These are phyloP conservation scores for Iris pallida DNA, from an alignment of 116 monocot genomes.

Conservation along the genomic window DNA sequence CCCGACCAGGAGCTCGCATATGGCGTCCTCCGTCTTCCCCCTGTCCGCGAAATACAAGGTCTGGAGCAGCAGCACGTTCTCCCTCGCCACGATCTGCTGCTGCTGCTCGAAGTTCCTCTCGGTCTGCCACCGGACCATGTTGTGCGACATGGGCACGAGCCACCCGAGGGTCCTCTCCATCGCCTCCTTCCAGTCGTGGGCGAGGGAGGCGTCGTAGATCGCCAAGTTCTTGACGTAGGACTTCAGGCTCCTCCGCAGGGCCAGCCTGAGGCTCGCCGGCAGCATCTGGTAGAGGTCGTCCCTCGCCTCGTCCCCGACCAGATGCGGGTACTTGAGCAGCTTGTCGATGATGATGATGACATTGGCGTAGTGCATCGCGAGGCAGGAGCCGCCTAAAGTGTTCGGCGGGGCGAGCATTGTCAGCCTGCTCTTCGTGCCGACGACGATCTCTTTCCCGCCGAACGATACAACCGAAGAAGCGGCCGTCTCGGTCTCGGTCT, in stretches of 20 bases:
- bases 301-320: constrained; percentile 83
- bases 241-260: constrained; percentile 57
- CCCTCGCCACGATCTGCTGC: constrained; percentile 58
- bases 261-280: constrained; percentile 49
- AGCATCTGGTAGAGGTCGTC: constrained; percentile 93
- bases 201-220: constrained; percentile 84
- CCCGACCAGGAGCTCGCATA: constrained; percentile 83
- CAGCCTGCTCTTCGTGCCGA: constrained; percentile 57
- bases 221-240: constrained; percentile 66
- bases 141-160: constrained; percentile 85
- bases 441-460: constrained; percentile 52
- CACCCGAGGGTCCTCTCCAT: constrained; percentile 71
- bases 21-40: constrained; percentile 69
- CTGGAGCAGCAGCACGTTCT: constrained; percentile 63
- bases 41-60: constrained; percentile 87
- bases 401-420: constrained; percentile 58
- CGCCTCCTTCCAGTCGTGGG: constrained; percentile 46
- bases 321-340: constrained; percentile 67
- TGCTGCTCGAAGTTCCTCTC: constrained; percentile 90
- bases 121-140: constrained; percentile 90
- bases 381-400: constrained; percentile 69
- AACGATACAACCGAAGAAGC: constrained; percentile 21
- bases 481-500: constrained; percentile 18
- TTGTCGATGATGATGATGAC: constrained; percentile 87
- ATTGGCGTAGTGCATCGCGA: constrained; percentile 86